These are phyloP conservation scores for Macrocybe gigantea DNA, from an alignment of 768 basidiomycete genomes.

Conservation along the genomic window DNA sequence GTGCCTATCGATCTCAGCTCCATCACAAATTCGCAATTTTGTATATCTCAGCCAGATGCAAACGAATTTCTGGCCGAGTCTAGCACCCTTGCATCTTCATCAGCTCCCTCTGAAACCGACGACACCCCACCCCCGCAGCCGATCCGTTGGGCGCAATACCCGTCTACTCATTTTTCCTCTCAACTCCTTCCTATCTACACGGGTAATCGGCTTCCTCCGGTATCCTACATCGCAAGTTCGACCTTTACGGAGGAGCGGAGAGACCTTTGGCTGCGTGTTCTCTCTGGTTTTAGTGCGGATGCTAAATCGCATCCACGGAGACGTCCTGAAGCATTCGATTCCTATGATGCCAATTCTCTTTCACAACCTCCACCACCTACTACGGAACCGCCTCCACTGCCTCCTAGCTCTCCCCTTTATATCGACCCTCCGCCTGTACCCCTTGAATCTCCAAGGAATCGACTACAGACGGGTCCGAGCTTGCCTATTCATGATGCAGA, in stretches of 20 bases:
- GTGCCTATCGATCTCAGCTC: slow-evolving; percentile 11
- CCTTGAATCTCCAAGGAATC: no score
- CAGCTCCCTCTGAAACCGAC: slow-evolving; percentile 1
- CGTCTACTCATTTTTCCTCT: slow-evolving; percentile 52
- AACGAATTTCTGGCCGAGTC: not conserved
- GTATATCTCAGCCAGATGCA: not conserved
- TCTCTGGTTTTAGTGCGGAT: slow-evolving; percentile 9
- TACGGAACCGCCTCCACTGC: no score
- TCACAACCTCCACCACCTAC: no score
- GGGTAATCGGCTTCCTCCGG: slow-evolving; percentile 30
- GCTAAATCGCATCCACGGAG: slow-evolving; percentile 3
- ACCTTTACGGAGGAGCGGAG: slow-evolving; percentile 33
- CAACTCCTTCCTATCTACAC: slow-evolving; percentile 48
- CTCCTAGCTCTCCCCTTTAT: no score
- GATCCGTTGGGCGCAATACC: slow-evolving; percentile 60
- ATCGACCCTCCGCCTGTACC: no score
- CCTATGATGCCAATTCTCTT: no score
- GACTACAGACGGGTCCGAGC: no score
- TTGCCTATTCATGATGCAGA: no score
- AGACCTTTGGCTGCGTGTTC: slow-evolving; percentile 34
- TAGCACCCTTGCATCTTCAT: not conserved
- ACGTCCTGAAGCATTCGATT: not conserved
- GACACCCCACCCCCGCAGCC: slow-evolving; percentile 1
- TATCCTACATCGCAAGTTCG: slow-evolving; percentile 15
- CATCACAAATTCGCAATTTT: not conserved